A percentile compares a stretch with the other conserved stretches of the same genome.
Conservation (phyloP, 345 rosid genomes). For the Hibiscus tridactylites region DNA sequence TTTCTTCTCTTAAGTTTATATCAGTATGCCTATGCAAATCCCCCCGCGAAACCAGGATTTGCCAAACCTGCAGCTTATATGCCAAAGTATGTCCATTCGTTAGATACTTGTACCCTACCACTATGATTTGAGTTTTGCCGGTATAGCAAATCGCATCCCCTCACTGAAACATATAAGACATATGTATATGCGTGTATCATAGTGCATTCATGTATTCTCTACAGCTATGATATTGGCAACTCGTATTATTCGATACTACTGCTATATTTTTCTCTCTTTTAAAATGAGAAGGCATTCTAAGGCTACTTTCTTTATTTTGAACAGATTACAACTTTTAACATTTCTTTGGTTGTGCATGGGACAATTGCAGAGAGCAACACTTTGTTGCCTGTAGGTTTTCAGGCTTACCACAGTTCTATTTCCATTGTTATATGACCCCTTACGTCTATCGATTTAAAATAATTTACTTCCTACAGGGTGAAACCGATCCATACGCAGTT, state of each 20-base stretch:
- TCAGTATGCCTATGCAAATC: not conserved
- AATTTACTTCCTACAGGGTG: constrained; percentile 32
- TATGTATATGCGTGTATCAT: no score
- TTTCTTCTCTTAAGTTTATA: not conserved
- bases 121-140: not conserved
- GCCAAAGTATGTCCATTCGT: no score
- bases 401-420: not conserved
- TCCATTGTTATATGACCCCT: not conserved
- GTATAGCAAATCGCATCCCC: not conserved
- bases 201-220: no score
- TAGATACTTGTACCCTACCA: not conserved
- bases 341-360: not conserved
- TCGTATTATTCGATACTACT: no score
- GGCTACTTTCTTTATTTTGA: not conserved
- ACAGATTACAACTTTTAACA: not conserved
- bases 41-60: not conserved
- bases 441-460: not conserved
- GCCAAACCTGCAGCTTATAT: not conserved
- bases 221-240: no score
- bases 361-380: not conserved
- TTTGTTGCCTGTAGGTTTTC: not conserved
- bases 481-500: constrained; percentile 59
- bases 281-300: not conserved
- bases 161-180: not conserved
- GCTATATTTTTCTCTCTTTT: no score